Evolutionary conservation across 2,329 filamentous ascomycete species (phyloP).

Genomic region (Colletotrichum sidae): DNA sequence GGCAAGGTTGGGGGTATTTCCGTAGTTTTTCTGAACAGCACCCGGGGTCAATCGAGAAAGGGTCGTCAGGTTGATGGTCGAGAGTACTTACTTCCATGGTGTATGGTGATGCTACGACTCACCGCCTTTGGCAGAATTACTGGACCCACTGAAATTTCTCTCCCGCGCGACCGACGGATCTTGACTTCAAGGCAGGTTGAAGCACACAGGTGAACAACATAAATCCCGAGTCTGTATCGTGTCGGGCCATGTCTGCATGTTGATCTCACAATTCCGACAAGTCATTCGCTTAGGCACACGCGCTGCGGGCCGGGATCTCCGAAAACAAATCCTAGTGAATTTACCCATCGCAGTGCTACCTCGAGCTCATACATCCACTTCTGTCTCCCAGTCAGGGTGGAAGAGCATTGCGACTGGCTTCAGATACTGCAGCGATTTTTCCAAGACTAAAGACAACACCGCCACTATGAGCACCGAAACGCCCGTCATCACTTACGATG

Average conservation of each 20-base stretch:
- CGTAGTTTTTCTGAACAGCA: no score
- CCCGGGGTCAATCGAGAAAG: no score
- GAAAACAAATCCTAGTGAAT: not conserved
- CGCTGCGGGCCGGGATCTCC: slow-evolving; percentile 16
- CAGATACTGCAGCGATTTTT: slow-evolving; percentile 19
- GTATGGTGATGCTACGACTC: slow-evolving; percentile 5
- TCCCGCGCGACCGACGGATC: slow-evolving; percentile 14
- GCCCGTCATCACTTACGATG: slow-evolving; percentile 53
- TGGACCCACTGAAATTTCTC: slow-evolving; percentile 39
- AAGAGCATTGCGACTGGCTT: slow-evolving; percentile 4
- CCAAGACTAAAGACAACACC: slow-evolving; percentile 17
- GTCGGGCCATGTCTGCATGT: slow-evolving; percentile 26
- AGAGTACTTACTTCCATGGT: not conserved
- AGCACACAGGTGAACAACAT: not conserved
- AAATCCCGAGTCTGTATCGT: slow-evolving; percentile 9
- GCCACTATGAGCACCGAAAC: slow-evolving; percentile 45
- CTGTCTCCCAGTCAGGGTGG: not conserved
- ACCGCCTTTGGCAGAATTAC: slow-evolving; percentile 36
- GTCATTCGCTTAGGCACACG: slow-evolving; percentile 27
- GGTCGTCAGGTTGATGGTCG: no score
- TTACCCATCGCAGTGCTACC: not conserved
- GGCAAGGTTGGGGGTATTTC: no score
- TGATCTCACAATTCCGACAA: slow-evolving; percentile 11
- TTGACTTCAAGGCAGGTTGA: slow-evolving; percentile 6
- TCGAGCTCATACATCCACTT: not conserved